Percentiles rank a stretch among this genome's conserved stretches.
phyloP scores from a whole-genome alignment of 2,329 filamentous ascomycete genomes.

The Proliferodiscus dingleyae region DNA sequence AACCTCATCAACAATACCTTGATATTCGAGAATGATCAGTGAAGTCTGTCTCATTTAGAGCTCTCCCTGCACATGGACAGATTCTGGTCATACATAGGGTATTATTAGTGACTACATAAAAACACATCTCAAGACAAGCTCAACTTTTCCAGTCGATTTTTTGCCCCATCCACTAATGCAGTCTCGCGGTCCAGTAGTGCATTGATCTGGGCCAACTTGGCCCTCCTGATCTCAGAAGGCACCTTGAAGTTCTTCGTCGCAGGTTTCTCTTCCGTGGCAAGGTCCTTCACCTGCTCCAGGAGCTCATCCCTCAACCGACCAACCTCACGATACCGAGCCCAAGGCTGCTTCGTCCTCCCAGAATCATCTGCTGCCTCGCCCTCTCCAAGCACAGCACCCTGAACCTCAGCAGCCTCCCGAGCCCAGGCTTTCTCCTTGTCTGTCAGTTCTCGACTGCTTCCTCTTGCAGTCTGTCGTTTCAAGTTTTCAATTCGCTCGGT shows the following conservation, averaged over 20 bases:
- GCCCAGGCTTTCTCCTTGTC: slow-evolving; percentile 58
- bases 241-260: slow-evolving; percentile 35
- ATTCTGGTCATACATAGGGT: neutral
- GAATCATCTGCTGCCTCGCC: slow-evolving; percentile 7
- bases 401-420: slow-evolving; percentile 47
- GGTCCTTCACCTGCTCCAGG: slow-evolving; percentile 25
- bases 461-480: slow-evolving; percentile 45
- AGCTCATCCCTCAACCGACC: slow-evolving; percentile 37
- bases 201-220: slow-evolving; percentile 60
- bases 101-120: neutral
- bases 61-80: neutral
- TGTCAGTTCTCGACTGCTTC: slow-evolving; percentile 48
- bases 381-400: slow-evolving; percentile 24
- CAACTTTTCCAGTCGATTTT: slow-evolving; percentile 55
- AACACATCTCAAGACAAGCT: slow-evolving; percentile 19
- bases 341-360: slow-evolving; percentile 39
- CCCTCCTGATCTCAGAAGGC: slow-evolving; percentile 55
- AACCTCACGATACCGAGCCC: slow-evolving; percentile 52
- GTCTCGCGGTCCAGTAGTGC: slow-evolving; percentile 60
- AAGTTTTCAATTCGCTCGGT: slow-evolving; percentile 56
- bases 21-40: too few relatives aligned
- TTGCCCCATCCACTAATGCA: slow-evolving; percentile 63
- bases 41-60: too few relatives aligned
- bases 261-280: slow-evolving; percentile 17
- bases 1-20: too few relatives aligned